Evolutionary conservation across 208 protist species (phyloP).

Genomic region (Strigomonas culicis): DNA sequence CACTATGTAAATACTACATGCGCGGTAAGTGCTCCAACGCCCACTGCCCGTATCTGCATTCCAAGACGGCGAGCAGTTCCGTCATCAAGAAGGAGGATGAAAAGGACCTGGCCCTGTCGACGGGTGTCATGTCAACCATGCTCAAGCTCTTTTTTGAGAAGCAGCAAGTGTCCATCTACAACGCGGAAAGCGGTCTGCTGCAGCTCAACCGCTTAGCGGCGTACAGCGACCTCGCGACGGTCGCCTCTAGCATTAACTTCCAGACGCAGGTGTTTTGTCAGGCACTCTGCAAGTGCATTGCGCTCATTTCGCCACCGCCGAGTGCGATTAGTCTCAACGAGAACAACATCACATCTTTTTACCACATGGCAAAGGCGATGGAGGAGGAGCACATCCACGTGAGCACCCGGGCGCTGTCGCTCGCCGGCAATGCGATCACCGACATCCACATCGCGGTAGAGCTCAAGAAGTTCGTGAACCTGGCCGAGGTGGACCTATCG

Average conservation of each 20-base stretch:
- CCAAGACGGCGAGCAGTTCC: conserved; percentile 30
- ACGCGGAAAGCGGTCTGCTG: conserved; percentile 41
- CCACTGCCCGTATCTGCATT: conserved; percentile 71
- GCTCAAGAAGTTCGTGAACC: conserved; percentile 53
- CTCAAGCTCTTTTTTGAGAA: conserved; percentile 90
- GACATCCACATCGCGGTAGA: conserved; percentile 35
- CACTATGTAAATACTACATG: conserved; percentile 68
- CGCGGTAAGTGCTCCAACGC: conserved; percentile 67
- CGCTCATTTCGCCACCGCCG: conserved; percentile 62
- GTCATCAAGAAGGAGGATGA: conserved; percentile 15
- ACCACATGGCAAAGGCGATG: conserved; percentile 54
- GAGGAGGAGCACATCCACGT: conserved; percentile 60
- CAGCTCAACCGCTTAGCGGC: conserved; percentile 49
- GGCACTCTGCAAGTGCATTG: conserved; percentile 68
- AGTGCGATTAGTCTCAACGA: conserved; percentile 49
- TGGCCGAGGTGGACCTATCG: conserved; percentile 60
- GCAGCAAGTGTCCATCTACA: conserved; percentile 59
- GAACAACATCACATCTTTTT: conserved; percentile 59
- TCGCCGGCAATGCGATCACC: conserved; percentile 58
- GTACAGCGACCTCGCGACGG: conserved; percentile 49
- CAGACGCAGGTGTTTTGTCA: conserved; percentile 78
- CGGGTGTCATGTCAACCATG: conserved; percentile 66
- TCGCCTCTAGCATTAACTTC: conserved; percentile 73
- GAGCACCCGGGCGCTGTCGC: conserved; percentile 53
- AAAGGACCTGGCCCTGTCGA: conserved; percentile 11